Evolutionary conservation across 2,329 filamentous ascomycete species (phyloP).

Genomic region (Botryotinia calthae): DNA sequence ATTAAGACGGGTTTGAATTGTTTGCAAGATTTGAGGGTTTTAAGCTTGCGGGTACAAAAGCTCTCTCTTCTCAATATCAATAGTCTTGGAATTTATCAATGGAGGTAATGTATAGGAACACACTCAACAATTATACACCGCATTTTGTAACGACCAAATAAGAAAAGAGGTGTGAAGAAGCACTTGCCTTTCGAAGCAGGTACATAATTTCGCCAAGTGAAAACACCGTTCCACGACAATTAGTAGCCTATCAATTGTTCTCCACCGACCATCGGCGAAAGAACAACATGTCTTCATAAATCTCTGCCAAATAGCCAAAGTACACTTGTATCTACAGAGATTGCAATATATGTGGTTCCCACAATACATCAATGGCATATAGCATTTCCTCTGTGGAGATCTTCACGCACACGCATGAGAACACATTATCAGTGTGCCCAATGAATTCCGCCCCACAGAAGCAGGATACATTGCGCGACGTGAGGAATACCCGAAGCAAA

Average conservation of each 20-base stretch:
- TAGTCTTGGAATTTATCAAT: slow-evolving; percentile 18
- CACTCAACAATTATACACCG: slow-evolving; percentile 10
- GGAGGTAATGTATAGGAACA: neutral
- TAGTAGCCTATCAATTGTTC: too few relatives aligned
- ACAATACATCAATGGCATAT: neutral
- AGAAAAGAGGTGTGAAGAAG: neutral
- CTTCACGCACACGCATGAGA: neutral
- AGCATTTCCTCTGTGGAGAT: neutral
- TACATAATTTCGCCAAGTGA: neutral
- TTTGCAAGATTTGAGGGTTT: neutral
- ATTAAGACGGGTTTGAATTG: neutral
- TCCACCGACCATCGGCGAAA: too few relatives aligned
- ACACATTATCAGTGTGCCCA: neutral
- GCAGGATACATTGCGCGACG: neutral
- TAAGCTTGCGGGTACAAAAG: neutral
- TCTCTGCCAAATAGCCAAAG: neutral
- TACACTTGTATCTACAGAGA: neutral
- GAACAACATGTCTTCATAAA: neutral
- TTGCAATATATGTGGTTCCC: neutral
- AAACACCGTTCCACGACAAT: neutral
- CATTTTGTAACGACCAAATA: neutral
- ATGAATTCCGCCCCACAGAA: neutral
- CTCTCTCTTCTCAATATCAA: neutral
- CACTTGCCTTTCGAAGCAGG: neutral
- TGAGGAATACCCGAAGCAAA: neutral